Evolutionary conservation across 2,329 filamentous ascomycete species (phyloP), one percentile per base, ranked within the genome.

Genomic region (Knufia fluminis): DNA sequence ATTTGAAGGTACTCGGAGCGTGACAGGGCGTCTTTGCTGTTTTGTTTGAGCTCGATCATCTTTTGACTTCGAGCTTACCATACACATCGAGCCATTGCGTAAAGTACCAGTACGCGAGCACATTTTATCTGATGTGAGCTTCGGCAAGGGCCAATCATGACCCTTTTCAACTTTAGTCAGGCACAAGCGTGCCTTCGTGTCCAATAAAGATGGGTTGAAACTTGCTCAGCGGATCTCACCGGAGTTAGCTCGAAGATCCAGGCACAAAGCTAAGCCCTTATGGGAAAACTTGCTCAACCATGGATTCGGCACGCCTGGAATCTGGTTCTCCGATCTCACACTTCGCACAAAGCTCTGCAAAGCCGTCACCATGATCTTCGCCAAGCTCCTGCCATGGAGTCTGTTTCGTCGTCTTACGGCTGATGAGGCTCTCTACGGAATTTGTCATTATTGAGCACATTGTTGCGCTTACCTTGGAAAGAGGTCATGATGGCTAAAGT

Each of bases 231-330:
- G 45, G 45, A 40, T 16, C 19, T 22, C n/a, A 26, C 35, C n/a
- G n/a, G n/a, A n/a, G n/a, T n/a, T n/a, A n/a, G n/a, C n/a, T n/a
- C n/a, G 33, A 38, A 17, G 3, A 12, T n/a, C 31, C 19, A 23
- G 17, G 31, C 31, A 24, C 22, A 2, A 38, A 14, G 44, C 44
- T 46, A 46, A 20, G n/a, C n/a, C n/a, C 9, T 28, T 39, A 3
- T 16, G 23, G 35, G 23, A 48, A 48, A 48, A 48, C 35, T 38
- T 48, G 45, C 45, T 48, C 45, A 48, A 38, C 19, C 28, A 22
- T 31, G 17, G 14, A 19, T 32, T 20, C 42, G 7, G 38, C 6
- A 22, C 19, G 38, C 16, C 19, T 22, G 22, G n/a, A 22, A 17
- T 28, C 38, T 19, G 22, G 22, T 12, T 26, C 22, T 8, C 23